Percentiles rank a stretch among this genome's conserved stretches.
phyloP scores from a whole-genome alignment of 495 filamentous ascomycete genomes.

The Hypoxylon cercidicola region DNA sequence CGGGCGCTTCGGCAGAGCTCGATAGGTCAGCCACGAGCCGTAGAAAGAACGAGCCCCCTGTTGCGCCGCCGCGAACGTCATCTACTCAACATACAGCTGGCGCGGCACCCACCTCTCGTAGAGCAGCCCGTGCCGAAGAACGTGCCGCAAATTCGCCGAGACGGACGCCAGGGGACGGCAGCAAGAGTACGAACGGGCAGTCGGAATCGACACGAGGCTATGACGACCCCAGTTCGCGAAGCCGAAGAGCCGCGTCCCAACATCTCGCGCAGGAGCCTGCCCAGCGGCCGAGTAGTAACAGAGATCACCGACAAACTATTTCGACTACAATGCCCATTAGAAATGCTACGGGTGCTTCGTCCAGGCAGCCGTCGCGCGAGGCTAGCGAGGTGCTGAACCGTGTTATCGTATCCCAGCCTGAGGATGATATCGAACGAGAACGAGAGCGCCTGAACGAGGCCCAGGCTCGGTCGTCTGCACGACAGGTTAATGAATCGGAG shows the following conservation, averaged over 20 bases:
- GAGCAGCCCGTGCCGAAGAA: constrained; percentile 55
- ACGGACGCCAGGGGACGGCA: constrained; percentile 50
- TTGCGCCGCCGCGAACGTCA: constrained; percentile 72
- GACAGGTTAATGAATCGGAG: constrained; percentile 51
- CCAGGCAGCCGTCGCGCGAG: constrained; percentile 66
- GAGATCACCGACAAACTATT: constrained; percentile 61
- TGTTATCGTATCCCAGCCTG: constrained; percentile 80
- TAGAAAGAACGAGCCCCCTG: constrained; percentile 54
- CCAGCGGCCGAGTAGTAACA: constrained; percentile 59
- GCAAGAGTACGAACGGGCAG: constrained; percentile 51
- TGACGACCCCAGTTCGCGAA: constrained; percentile 58
- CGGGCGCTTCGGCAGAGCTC: constrained; percentile 53
- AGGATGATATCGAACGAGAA: constrained; percentile 81
- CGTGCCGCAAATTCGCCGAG: constrained; percentile 53
- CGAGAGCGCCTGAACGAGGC: constrained; percentile 74
- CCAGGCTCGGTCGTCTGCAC: constrained; percentile 55
- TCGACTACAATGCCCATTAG: constrained; percentile 55
- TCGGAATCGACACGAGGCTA: constrained; percentile 43
- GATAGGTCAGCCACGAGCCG: constrained; percentile 54
- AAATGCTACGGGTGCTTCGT: constrained; percentile 45
- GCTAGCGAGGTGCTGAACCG: constrained; percentile 79
- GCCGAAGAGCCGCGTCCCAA: constrained; percentile 56
- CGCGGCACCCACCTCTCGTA: constrained; percentile 53
- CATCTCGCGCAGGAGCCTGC: constrained; percentile 53
- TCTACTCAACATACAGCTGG: constrained; percentile 56